These are phyloP conservation scores for Dissophora globulifera DNA, from an alignment of 192 early-diverging fungal genomes.

Conservation along the genomic window DNA sequence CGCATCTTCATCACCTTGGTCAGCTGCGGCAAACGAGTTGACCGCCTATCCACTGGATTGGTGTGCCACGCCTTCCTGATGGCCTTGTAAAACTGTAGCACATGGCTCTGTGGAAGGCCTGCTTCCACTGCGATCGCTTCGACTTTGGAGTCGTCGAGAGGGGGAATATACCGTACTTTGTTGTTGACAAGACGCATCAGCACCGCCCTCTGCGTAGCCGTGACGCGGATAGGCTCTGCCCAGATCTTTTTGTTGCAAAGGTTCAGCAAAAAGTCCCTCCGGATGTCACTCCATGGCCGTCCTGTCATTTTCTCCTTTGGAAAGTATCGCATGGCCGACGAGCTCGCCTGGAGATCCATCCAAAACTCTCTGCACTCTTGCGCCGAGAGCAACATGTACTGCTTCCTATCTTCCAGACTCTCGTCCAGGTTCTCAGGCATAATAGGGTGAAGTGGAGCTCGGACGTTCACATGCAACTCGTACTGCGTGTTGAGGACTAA, in stretches of 20 bases:
- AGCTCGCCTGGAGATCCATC: constrained; percentile 39
- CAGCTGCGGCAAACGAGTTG: constrained; percentile 12
- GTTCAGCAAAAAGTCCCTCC: constrained; percentile 22
- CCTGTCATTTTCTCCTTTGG: background rate
- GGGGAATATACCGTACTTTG: constrained; percentile 20
- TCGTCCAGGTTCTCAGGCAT: constrained; percentile 16
- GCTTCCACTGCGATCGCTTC: constrained; percentile 20
- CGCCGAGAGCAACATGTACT: constrained; percentile 16
- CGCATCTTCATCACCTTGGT: background rate
- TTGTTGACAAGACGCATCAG: constrained; percentile 35
- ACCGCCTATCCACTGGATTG: background rate
- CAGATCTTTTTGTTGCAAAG: constrained; percentile 39
- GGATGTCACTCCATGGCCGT: constrained; percentile 27
- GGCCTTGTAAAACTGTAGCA: constrained; percentile 34
- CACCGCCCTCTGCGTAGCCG: constrained; percentile 1
- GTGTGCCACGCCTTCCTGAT: constrained; percentile 19
- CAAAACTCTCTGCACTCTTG: constrained; percentile 37
- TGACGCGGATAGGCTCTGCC: constrained; percentile 38
- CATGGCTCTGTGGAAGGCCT: constrained; percentile 16
- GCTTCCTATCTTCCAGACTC: constrained; percentile 10
- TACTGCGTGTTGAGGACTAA: constrained; percentile 48
- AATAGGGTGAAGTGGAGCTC: constrained; percentile 23
- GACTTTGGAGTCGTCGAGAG: constrained; percentile 10
- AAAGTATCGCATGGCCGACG: constrained; percentile 20
- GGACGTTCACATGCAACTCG: constrained; percentile 16